Evolutionary conservation across 192 early-diverging fungal genomes (phyloP), one percentile per base, ranked within the genome.

Genomic region (Backusella liffmaniae): DNA sequence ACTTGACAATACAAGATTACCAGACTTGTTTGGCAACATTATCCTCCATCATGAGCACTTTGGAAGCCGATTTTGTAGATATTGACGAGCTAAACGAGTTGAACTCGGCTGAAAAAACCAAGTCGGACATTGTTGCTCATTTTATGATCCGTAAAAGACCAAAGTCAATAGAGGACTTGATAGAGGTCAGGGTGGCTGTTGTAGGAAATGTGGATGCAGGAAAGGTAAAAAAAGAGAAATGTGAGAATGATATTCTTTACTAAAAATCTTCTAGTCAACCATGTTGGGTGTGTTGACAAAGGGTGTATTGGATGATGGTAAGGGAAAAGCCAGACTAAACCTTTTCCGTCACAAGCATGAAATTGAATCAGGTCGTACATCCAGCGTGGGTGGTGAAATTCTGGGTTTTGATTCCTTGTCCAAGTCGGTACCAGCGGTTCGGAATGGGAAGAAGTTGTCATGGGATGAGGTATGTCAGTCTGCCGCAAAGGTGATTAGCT

Each of bases 291-390:
- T 97, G 18, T 79, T 98, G 56, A 98, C 96, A 4, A 96, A 96
- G 84, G 92, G 94, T 66, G 86, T 91, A 1, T 87, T 98, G 46
- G 96, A 98, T 83, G 95, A 98, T 84, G 96, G 96, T 16, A 90
- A 95, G 39, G 96, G 96, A 62, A 94, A 91, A 69, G 94, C 94
- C 7, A 92, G 96, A 39, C 83, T 96, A 36, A 96, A 96, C 73
- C 86, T 98, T 35, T 97, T 97, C 79, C 79, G 87, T 7, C 94
- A 96, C 82, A 94, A 95, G 84, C 96, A 98, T 79, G 96, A 98
- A 76, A 84, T 95, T 21, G 95, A 98, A 72, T 90, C 91, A 5
- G 96, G 96, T 18, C 87, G 96, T 49, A 98, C 96, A 18, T 95
- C 93, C 7, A 94, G 93, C 7, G 93, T 96, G 1, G 94, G 96